Conservation (phyloP, 1,139 yeast species). For the Pneumocystis jirovecii region DNA sequence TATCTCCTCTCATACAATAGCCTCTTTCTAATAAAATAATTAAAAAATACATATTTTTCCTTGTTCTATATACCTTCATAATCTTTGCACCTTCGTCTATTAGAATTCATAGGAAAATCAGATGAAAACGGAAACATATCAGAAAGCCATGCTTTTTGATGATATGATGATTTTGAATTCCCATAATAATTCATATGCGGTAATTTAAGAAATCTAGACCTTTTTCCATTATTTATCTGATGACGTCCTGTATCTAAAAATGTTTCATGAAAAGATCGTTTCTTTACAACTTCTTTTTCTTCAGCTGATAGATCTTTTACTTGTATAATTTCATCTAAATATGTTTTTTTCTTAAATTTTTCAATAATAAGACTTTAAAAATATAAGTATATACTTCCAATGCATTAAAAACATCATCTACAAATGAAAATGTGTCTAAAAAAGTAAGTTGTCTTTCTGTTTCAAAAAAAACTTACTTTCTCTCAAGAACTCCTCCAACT, state of each 20-base stretch:
- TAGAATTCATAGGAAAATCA: neutral
- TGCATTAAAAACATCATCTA: slow-evolving; percentile 21
- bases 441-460: neutral
- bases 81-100: neutral
- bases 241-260: neutral
- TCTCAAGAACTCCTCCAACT: slow-evolving; percentile 25
- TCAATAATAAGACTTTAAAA: neutral
- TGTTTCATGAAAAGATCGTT: neutral
- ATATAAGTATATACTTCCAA: slow-evolving; percentile 13
- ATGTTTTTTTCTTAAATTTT: neutral
- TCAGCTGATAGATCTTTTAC: neutral
- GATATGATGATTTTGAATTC: neutral
- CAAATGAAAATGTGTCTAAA: slow-evolving; percentile 20
- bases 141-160: neutral
- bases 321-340: neutral
- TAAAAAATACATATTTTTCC: neutral
- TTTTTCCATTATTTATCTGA: neutral
- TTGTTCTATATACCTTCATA: neutral
- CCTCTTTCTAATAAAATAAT: slow-evolving; percentile 15
- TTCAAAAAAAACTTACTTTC: neutral
- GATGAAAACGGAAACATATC: neutral
- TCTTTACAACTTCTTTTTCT: neutral
- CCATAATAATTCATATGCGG: neutral
- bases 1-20: slow-evolving; percentile 18
- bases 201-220: neutral